phyloP scores from a whole-genome alignment of 2,329 filamentous ascomycete species.

The Xenoacremonium recifei region DNA sequence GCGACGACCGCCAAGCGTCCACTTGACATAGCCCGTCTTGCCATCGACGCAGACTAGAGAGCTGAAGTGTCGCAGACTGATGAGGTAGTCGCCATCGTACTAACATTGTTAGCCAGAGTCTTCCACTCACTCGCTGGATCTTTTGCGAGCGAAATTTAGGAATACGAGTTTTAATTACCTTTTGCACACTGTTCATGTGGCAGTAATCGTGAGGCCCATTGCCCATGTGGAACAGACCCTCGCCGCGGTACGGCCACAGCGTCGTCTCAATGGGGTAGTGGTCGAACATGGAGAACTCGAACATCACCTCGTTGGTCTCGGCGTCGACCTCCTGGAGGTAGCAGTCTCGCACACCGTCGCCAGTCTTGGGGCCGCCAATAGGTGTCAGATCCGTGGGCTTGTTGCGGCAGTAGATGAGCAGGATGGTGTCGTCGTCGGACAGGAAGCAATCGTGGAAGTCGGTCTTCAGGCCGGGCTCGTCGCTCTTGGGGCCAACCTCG shows the following conservation, averaged over 20 bases:
- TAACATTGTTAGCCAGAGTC: background rate
- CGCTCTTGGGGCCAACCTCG: background rate
- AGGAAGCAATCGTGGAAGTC: slow-evolving; percentile 1
- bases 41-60: background rate
- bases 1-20: slow-evolving; percentile 1
- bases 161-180: slow-evolving; percentile 1
- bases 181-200: slow-evolving; percentile 4
- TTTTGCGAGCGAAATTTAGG: too few relatives aligned
- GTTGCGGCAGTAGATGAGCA: background rate
- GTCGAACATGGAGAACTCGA: background rate
- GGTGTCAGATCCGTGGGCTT: background rate
- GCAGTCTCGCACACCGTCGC: background rate
- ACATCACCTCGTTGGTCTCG: background rate
- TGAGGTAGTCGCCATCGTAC: slow-evolving; percentile 1
- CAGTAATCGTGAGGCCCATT: background rate
- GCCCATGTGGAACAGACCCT: too few relatives aligned
- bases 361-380: background rate
- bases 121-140: too few relatives aligned
- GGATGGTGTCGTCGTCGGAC: background rate
- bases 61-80: slow-evolving; percentile 1
- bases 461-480: background rate
- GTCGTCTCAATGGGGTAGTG: background rate
- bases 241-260: background rate
- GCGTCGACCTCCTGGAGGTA: slow-evolving; percentile 1
- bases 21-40: background rate